Percentiles rank a stretch among this genome's conserved stretches.
Conservation (phyloP, 2,329 filamentous ascomycete species). For the Xylaria arbuscula region DNA sequence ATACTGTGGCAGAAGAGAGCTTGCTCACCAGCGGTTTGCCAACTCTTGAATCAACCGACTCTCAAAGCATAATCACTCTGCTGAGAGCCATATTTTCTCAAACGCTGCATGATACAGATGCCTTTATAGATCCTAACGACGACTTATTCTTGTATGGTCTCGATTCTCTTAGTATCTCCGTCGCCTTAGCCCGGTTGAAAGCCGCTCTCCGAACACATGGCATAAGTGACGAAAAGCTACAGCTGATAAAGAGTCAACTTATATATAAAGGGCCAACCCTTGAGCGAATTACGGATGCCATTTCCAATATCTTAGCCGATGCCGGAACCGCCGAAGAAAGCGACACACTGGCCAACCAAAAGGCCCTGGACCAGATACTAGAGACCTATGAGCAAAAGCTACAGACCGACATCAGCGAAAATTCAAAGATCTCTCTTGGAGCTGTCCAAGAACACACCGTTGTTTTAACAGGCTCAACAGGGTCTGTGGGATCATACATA, state of each 20-base stretch:
- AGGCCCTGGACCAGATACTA: slow-evolving; percentile 7
- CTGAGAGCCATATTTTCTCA: slow-evolving; percentile 6
- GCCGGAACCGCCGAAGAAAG: not conserved
- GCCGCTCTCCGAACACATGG: slow-evolving; percentile 24
- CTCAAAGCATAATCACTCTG: slow-evolving; percentile 24
- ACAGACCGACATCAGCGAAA: not conserved
- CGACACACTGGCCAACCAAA: not conserved
- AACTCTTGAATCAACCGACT: slow-evolving; percentile 22
- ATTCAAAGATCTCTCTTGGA: not conserved
- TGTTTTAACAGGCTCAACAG: slow-evolving; percentile 31
- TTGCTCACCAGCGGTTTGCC: slow-evolving; percentile 36
- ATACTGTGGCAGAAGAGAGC: slow-evolving; percentile 38
- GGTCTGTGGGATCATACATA: slow-evolving; percentile 34
- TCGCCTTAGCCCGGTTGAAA: slow-evolving; percentile 23
- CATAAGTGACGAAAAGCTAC: slow-evolving; percentile 5
- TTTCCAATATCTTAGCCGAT: slow-evolving; percentile 12
- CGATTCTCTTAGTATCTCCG: slow-evolving; percentile 23
- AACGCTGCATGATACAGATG: slow-evolving; percentile 34
- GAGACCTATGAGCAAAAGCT: slow-evolving; percentile 17
- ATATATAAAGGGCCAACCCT: slow-evolving; percentile 24
- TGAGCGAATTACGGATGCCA: slow-evolving; percentile 11
- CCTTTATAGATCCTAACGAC: slow-evolving; percentile 19
- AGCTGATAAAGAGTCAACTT: slow-evolving; percentile 14
- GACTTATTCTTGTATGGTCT: slow-evolving; percentile 27
- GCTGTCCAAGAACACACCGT: not conserved